A percentile compares a stretch with the other conserved stretches of the same genome.
phyloP scores from a whole-genome alignment of 768 basidiomycete genomes.

The Aureoboletus auriporus region DNA sequence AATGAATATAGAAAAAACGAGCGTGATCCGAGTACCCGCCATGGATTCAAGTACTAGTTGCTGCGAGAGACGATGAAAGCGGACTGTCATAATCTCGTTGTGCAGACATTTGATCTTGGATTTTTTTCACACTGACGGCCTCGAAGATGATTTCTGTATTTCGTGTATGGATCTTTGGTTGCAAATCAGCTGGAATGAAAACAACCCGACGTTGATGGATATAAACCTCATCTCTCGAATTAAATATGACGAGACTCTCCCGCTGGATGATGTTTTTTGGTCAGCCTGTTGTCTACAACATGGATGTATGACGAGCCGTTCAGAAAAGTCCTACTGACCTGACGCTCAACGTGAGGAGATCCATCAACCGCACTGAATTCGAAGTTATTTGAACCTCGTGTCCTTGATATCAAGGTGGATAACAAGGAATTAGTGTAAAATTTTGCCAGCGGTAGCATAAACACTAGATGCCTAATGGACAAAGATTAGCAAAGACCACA shows the following conservation, averaged over 20 bases:
- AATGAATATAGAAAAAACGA: neutral
- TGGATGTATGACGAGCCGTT: neutral
- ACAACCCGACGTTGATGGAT: neutral
- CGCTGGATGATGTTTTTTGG: conserved; percentile 6
- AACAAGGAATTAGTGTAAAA: conserved; percentile 34
- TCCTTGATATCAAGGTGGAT: conserved; percentile 31
- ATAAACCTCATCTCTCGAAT: conserved; percentile 12
- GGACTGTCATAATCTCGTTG: neutral
- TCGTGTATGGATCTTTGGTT: conserved; percentile 8
- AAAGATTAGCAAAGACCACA: neutral
- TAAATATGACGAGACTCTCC: conserved; percentile 3
- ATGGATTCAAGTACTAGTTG: neutral
- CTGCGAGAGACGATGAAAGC: neutral
- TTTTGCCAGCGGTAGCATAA: conserved; percentile 31
- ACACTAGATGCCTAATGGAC: conserved; percentile 23
- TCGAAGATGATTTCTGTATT: conserved; percentile 21
- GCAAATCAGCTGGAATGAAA: neutral
- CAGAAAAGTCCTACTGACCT: conserved; percentile 12
- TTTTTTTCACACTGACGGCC: conserved; percentile 12
- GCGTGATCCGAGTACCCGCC: neutral
- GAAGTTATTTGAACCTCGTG: conserved; percentile 11
- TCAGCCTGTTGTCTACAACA: conserved; percentile 5
- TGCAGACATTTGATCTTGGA: conserved; percentile 4
- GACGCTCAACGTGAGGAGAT: conserved; percentile 15
- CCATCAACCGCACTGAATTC: conserved; percentile 25